Evolutionary conservation across 2,329 filamentous ascomycete species (phyloP).

Genomic region (Zasmidium citrigriseum): DNA sequence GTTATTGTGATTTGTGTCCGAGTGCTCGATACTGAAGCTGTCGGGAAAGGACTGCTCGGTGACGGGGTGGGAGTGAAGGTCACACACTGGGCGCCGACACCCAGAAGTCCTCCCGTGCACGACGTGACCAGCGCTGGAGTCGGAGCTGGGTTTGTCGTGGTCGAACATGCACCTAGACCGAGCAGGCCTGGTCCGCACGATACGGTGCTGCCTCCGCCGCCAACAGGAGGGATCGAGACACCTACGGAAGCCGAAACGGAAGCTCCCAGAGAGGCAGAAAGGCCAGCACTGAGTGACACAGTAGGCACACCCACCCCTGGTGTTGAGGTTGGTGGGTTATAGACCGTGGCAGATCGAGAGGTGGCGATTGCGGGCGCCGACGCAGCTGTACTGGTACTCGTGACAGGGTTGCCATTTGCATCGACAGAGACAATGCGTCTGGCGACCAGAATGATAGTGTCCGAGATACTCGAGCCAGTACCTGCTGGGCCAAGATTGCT

Average conservation of each 20-base stretch:
- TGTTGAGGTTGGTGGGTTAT: neutral
- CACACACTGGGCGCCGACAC: neutral
- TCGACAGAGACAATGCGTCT: slow-evolving; percentile 13
- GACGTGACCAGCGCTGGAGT: neutral
- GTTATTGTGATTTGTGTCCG: slow-evolving; percentile 13
- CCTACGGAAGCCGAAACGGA: neutral
- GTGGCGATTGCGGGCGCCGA: neutral
- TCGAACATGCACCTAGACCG: neutral
- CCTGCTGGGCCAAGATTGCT: slow-evolving; percentile 13
- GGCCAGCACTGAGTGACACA: neutral
- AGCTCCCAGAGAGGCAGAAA: neutral
- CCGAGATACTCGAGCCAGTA: slow-evolving; percentile 15
- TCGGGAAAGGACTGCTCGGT: too few relatives aligned
- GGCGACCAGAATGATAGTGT: slow-evolving; percentile 22
- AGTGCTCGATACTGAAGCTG: slow-evolving; percentile 5
- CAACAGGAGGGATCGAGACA: too few relatives aligned
- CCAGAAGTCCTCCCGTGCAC: neutral
- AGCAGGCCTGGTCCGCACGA: neutral
- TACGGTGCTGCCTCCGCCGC: too few relatives aligned
- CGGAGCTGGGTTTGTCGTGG: neutral
- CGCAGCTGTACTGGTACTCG: neutral
- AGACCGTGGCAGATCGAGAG: neutral
- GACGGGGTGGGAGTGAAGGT: too few relatives aligned
- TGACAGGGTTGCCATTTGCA: neutral
- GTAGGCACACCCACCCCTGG: too few relatives aligned